Evolutionary conservation across 257 asterid genomes (phyloP).

Genomic region (Scutellaria minor): DNA sequence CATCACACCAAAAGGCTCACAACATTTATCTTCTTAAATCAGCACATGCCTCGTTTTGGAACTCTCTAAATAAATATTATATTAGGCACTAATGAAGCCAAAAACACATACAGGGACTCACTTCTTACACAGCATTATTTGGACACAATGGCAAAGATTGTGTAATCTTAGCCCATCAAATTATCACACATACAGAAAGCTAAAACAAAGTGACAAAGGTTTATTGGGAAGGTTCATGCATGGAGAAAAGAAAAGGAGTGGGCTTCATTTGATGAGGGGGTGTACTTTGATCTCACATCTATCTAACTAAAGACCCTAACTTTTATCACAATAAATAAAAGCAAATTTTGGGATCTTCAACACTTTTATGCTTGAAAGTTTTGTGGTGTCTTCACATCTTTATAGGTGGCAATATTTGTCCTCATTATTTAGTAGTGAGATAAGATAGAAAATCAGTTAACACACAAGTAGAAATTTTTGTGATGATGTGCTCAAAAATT

Average conservation of each 20-base stretch:
- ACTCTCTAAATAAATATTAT: not conserved
- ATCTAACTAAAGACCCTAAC: constrained; percentile 20
- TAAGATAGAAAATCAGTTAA: not conserved
- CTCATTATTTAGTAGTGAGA: constrained; percentile 9
- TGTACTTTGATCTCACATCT: constrained; percentile 27
- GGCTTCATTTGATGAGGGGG: constrained; percentile 44
- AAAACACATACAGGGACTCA: not conserved
- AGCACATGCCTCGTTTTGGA: constrained; percentile 28
- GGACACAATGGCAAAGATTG: not conserved
- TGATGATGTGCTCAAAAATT: not conserved
- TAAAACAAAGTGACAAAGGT: constrained; percentile 32
- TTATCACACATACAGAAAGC: constrained; percentile 28
- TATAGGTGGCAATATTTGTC: constrained; percentile 42
- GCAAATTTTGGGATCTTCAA: constrained; percentile 39
- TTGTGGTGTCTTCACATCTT: constrained; percentile 37
- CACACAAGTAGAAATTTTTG: not conserved
- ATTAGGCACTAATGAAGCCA: constrained; percentile 13
- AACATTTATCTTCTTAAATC: constrained; percentile 10
- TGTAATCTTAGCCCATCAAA: constrained; percentile 26
- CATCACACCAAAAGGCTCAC: not conserved
- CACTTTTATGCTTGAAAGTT: constrained; percentile 33
- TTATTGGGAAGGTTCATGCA: constrained; percentile 49
- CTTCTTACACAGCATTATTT: constrained; percentile 10
- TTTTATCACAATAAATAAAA: constrained; percentile 25
- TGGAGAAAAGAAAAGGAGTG: constrained; percentile 33